Percentiles rank a stretch among this genome's conserved stretches.
Evolutionary conservation across 2,329 filamentous ascomycete genomes (phyloP).

Genomic region (Arachnopeziza araneosa): DNA sequence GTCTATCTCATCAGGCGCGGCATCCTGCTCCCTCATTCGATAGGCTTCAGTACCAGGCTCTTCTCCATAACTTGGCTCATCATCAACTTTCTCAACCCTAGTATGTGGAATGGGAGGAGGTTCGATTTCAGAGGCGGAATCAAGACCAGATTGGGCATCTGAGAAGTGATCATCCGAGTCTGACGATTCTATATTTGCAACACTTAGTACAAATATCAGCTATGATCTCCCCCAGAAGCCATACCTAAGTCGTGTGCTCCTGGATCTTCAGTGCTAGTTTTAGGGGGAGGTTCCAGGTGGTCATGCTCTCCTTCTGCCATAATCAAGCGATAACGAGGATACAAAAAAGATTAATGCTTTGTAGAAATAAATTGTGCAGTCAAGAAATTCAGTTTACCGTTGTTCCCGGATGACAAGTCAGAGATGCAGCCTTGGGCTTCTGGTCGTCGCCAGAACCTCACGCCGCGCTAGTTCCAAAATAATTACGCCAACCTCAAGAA

Average conservation of each 20-base stretch:
- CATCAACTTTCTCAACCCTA: slow-evolving; percentile 52
- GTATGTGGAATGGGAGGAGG: slow-evolving; percentile 48
- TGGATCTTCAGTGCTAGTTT: slow-evolving; percentile 44
- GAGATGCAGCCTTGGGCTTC: not conserved
- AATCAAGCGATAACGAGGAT: not conserved
- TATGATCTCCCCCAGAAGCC: slow-evolving; percentile 4
- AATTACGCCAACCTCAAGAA: slow-evolving; percentile 7
- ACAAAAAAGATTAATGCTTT: not conserved
- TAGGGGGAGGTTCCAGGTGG: slow-evolving; percentile 37
- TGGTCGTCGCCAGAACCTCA: not conserved
- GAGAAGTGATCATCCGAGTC: slow-evolving; percentile 67
- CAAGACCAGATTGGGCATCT: slow-evolving; percentile 52
- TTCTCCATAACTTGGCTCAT: slow-evolving; percentile 54
- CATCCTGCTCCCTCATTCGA: slow-evolving; percentile 49
- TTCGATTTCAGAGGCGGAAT: slow-evolving; percentile 39
- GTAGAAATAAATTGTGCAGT: not conserved
- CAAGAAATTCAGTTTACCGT: not conserved
- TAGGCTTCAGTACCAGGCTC: slow-evolving; percentile 57
- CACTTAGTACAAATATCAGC: slow-evolving; percentile 7
- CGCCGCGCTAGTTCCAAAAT: slow-evolving; percentile 9
- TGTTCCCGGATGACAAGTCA: not conserved
- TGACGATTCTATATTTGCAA: slow-evolving; percentile 41
- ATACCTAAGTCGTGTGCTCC: slow-evolving; percentile 57
- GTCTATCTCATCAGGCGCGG: slow-evolving; percentile 55
- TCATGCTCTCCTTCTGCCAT: slow-evolving; percentile 31